Evolutionary conservation across 139 green algal species (phyloP).

Genomic region (Volvox africanus): DNA sequence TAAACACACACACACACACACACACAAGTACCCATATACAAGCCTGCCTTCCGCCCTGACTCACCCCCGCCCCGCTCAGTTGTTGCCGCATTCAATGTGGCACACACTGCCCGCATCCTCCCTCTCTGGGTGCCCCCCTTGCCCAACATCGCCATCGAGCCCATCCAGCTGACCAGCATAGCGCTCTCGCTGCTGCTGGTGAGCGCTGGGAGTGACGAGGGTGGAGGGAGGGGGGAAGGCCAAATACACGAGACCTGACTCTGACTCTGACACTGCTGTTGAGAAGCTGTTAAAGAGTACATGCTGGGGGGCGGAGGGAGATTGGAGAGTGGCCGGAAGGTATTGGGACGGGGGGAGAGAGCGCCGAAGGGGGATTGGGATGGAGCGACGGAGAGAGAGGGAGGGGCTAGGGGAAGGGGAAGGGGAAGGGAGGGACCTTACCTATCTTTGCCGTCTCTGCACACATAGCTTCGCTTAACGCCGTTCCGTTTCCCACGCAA

Average conservation of each 20-base stretch:
- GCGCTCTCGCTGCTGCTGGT: constrained; percentile 77
- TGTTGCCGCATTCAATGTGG: constrained; percentile 15
- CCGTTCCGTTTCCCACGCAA: not conserved
- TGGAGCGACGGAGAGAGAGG: not conserved
- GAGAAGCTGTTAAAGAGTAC: not conserved
- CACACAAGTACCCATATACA: not conserved
- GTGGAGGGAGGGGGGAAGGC: not conserved
- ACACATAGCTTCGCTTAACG: not conserved
- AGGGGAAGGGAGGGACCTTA: not conserved
- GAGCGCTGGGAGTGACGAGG: not conserved
- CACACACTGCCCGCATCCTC: constrained; percentile 23
- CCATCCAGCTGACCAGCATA: constrained; percentile 66
- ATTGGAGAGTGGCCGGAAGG: not conserved
- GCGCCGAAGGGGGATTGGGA: not conserved
- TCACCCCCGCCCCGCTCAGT: not conserved
- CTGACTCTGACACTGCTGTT: too few relatives aligned
- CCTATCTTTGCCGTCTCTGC: too few relatives aligned
- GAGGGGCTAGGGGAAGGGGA: not conserved
- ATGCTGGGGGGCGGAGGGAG: not conserved
- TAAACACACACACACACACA: not conserved
- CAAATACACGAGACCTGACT: too few relatives aligned
- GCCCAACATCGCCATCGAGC: constrained; percentile 59
- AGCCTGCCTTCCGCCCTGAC: not conserved
- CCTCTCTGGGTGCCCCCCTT: constrained; percentile 37
- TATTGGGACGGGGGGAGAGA: not conserved